Evolutionary conservation across 2,329 filamentous ascomycete species (phyloP), one percentile per base, ranked within the genome.

Genomic region (Fusarium foetens): DNA sequence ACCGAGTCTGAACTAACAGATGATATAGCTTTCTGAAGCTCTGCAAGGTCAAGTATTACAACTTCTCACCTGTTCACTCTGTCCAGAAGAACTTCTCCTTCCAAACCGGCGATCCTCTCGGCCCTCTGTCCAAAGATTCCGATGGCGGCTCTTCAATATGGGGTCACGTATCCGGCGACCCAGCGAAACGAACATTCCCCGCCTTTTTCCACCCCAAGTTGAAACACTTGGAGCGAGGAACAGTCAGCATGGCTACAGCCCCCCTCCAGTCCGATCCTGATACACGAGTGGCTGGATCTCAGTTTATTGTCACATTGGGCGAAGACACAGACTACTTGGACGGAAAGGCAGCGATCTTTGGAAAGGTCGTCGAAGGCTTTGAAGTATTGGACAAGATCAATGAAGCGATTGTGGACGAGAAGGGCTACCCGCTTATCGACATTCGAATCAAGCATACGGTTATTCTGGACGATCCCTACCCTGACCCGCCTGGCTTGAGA

Each of bases 1-100:
- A 67, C 74, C 65, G 72, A 71, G 59, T 49, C 25, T 58, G 58
- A 60, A 59, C 74, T 80, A 85, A 92, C 85, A 80, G 68, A 78
- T 79, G 52, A 79, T 53, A 16, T 82, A 97, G 94, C 87, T 98
- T 99, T 82, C 86, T 99, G 63, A 98, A 99, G 87, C 93, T 99
- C 76, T 98, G 96, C 90, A 98, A 98, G 85, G 87, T 94, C 83
- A 99, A 98, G 85, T 99, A 98, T 85, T 99, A 98, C 90, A 98
- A 98, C 85, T 98, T 97, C 82, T 91, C 94, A 10, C 96, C 95
- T 31, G 85, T 98, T 60, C 94, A 98, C 84, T 94, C 92, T 74
- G 90, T 99, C 41, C 96, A 98, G 80, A 96, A 95, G 81, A 91
- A 94, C 83, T 98, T 98, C 83, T 97, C 95, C 68, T 97, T 97